A percentile compares a stretch with the other conserved stretches of the same genome.
phyloP scores from a whole-genome alignment of 768 basidiomycete species.

The Leccinum olivaceopallidum region DNA sequence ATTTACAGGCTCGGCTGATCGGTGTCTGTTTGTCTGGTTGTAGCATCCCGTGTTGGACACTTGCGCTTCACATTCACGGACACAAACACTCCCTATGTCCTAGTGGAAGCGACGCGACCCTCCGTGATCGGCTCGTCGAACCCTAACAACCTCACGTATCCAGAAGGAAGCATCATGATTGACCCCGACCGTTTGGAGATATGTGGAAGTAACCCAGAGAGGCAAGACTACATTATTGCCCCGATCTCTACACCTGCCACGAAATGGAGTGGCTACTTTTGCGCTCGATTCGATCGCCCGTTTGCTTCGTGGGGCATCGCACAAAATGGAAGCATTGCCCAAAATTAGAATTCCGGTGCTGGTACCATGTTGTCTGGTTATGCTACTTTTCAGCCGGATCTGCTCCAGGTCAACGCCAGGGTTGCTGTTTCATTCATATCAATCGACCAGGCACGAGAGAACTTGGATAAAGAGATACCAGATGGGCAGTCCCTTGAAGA shows the following conservation, averaged over 20 bases:
- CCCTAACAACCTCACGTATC: slow-evolving; percentile 50
- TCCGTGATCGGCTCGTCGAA: slow-evolving; percentile 57
- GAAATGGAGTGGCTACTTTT: slow-evolving; percentile 49
- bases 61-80: slow-evolving; percentile 64
- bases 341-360: slow-evolving; percentile 30
- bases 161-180: slow-evolving; percentile 51
- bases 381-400: slow-evolving; percentile 39
- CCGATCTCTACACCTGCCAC: slow-evolving; percentile 47
- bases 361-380: slow-evolving; percentile 56
- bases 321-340: slow-evolving; percentile 41
- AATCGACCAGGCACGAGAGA: slow-evolving; percentile 58
- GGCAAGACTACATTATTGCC: slow-evolving; percentile 70
- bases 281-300: slow-evolving; percentile 54
- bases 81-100: slow-evolving; percentile 52
- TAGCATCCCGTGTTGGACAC: slow-evolving; percentile 77
- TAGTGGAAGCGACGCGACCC: slow-evolving; percentile 67
- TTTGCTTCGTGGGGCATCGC: slow-evolving; percentile 50
- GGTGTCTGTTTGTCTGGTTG: not conserved
- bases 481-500: slow-evolving; percentile 49
- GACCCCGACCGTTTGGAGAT: slow-evolving; percentile 47
- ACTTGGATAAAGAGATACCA: slow-evolving; percentile 50
- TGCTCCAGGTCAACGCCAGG: slow-evolving; percentile 48
- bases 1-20: slow-evolving; percentile 1
- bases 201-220: slow-evolving; percentile 63
- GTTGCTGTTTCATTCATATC: slow-evolving; percentile 78